phyloP scores from a whole-genome alignment of 371 early-diverging fungal species.

The Polyrhizophydium stewartii region DNA sequence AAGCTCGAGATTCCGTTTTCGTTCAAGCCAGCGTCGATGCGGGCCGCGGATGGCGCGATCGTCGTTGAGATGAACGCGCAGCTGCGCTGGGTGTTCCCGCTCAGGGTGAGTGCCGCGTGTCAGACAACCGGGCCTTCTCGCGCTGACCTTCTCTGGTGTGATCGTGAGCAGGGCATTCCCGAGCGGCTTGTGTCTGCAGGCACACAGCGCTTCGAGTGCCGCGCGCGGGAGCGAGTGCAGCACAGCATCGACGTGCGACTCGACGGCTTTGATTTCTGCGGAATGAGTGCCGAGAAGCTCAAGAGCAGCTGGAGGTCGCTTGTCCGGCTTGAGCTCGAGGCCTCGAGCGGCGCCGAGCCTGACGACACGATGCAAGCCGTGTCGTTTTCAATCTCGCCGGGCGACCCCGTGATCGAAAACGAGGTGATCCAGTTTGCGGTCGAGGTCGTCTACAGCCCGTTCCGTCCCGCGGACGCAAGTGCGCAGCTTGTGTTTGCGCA shows the following conservation, averaged over 20 bases:
- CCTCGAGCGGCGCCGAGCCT: not conserved
- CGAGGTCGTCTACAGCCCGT: slow-evolving; percentile 23
- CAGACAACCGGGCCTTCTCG: not conserved
- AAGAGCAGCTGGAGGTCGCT: too few species aligned
- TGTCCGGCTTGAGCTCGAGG: too few species aligned
- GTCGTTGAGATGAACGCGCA: slow-evolving; percentile 25
- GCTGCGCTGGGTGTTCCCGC: slow-evolving; percentile 34
- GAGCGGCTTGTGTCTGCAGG: slow-evolving; percentile 13
- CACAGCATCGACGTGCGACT: slow-evolving; percentile 10
- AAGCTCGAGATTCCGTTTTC: slow-evolving; percentile 31
- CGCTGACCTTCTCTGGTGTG: too few species aligned
- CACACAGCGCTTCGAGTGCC: slow-evolving; percentile 17
- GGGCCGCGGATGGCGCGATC: slow-evolving; percentile 16
- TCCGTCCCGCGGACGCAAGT: slow-evolving; percentile 12
- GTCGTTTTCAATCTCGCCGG: too few species aligned
- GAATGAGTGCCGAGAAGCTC: too few species aligned
- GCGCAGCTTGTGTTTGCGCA: slow-evolving; percentile 22
- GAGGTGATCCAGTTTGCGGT: too few species aligned
- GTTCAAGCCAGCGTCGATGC: slow-evolving; percentile 30
- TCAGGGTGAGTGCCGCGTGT: slow-evolving; percentile 19
- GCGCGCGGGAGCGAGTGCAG: slow-evolving; percentile 19
- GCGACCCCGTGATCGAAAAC: too few species aligned
- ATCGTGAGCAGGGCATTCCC: slow-evolving; percentile 23
- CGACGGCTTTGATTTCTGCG: slow-evolving; percentile 7
- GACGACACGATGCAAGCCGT: too few species aligned